Conservation (phyloP, 1,139 yeast species). For the Sugiyamaella japonica region DNA sequence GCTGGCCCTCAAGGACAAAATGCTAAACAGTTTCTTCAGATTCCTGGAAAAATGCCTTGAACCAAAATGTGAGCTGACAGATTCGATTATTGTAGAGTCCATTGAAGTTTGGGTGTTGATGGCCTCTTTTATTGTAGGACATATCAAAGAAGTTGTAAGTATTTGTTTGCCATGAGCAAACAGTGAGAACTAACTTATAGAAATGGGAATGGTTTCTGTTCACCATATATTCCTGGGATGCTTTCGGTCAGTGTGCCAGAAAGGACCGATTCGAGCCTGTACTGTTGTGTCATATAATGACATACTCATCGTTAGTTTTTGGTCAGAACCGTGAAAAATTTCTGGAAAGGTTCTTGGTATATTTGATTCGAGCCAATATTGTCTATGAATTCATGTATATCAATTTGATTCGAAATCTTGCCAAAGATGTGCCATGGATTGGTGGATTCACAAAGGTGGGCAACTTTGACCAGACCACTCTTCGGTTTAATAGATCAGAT, state of each 20-base stretch:
- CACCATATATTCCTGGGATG: slow-evolving; percentile 22
- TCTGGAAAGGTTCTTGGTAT: slow-evolving; percentile 12
- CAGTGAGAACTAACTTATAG: slow-evolving; percentile 1
- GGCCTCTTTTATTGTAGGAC: slow-evolving; percentile 18
- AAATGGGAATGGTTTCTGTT: slow-evolving; percentile 22
- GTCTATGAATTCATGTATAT: slow-evolving; percentile 16
- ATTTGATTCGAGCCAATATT: slow-evolving; percentile 11
- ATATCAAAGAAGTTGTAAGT: slow-evolving; percentile 14
- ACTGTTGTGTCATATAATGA: slow-evolving; percentile 16
- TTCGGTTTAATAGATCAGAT: slow-evolving; percentile 6
- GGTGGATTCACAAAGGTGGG: slow-evolving; percentile 6
- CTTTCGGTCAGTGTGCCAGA: slow-evolving; percentile 9
- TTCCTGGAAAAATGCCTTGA: slow-evolving; percentile 12
- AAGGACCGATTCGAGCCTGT: slow-evolving; percentile 19
- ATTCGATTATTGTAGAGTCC: slow-evolving; percentile 10
- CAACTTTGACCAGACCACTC: slow-evolving; percentile 3
- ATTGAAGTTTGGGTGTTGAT: slow-evolving; percentile 18
- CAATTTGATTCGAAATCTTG: not conserved
- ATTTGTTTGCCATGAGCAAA: not conserved
- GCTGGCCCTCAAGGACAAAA: not conserved
- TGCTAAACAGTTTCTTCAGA: slow-evolving; percentile 10
- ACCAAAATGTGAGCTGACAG: not conserved
- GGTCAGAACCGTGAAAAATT: slow-evolving; percentile 1
- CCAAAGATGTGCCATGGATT: slow-evolving; percentile 3
- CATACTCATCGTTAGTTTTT: slow-evolving; percentile 9